Conservation (phyloP, 176 grass and related monocot genomes). For the Oryza officinalis region DNA sequence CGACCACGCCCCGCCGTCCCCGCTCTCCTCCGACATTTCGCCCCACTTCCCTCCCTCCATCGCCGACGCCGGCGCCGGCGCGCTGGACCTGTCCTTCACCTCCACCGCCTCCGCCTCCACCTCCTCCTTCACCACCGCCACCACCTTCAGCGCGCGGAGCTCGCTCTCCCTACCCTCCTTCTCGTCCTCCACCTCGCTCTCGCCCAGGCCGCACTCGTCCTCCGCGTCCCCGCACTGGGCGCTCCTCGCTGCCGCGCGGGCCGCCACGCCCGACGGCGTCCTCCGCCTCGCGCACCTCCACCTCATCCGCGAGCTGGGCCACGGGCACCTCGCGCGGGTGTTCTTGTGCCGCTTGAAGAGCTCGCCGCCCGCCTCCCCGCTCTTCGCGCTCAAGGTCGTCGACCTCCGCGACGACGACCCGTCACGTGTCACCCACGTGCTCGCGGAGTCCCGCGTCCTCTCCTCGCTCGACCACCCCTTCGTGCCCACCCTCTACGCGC, state of each 20-base stretch:
- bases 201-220: constrained; percentile 61
- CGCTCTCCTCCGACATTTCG: constrained; percentile 29
- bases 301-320: constrained; percentile 75
- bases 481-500: constrained; percentile 83
- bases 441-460: constrained; percentile 73
- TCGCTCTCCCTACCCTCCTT: constrained; percentile 72
- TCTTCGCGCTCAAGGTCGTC: constrained; percentile 87
- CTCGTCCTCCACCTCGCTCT: constrained; percentile 69
- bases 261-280: constrained; percentile 52
- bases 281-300: constrained; percentile 80
- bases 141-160: constrained; percentile 83
- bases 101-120: constrained; percentile 68
- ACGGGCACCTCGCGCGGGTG: constrained; percentile 82
- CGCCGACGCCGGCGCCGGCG: neutral
- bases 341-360: constrained; percentile 82
- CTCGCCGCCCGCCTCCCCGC: constrained; percentile 44
- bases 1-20: constrained; percentile 32
- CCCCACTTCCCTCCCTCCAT: constrained; percentile 33
- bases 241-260: constrained; percentile 50
- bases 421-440: constrained; percentile 55
- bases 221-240: constrained; percentile 64
- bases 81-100: constrained; percentile 69
- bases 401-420: constrained; percentile 67
- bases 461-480: constrained; percentile 84
- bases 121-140: constrained; percentile 64